Evolutionary conservation across 2,329 filamentous ascomycete species (phyloP).

Genomic region (Emergomyces orientalis): DNA sequence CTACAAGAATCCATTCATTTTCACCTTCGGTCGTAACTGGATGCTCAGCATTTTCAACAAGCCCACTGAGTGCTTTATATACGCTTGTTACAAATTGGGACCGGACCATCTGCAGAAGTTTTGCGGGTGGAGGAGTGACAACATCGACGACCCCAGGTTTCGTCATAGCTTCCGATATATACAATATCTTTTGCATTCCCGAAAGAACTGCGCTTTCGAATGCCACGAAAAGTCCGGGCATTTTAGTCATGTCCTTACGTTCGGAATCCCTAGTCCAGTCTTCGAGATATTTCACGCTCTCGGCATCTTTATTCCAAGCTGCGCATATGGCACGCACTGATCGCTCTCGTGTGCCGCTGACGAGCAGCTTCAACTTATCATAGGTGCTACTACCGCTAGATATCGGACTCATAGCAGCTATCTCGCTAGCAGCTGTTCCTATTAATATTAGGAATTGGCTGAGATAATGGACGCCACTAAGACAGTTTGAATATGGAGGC

Average conservation of each 20-base stretch:
- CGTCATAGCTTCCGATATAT: slow-evolving; percentile 74
- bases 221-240: slow-evolving; percentile 75
- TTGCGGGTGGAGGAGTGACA: slow-evolving; percentile 72
- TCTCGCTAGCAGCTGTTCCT: slow-evolving; percentile 77
- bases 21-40: slow-evolving; percentile 53
- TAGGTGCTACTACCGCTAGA: slow-evolving; percentile 47
- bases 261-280: slow-evolving; percentile 84
- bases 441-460: slow-evolving; percentile 72
- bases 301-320: slow-evolving; percentile 87
- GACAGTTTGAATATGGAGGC: slow-evolving; percentile 84
- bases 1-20: slow-evolving; percentile 45
- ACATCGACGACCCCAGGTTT: slow-evolving; percentile 67
- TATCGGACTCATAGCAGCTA: slow-evolving; percentile 65
- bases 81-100: slow-evolving; percentile 87
- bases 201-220: slow-evolving; percentile 74
- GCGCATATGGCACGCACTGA: slow-evolving; percentile 77
- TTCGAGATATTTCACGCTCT: slow-evolving; percentile 84
- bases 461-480: slow-evolving; percentile 86
- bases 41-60: slow-evolving; percentile 92
- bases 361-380: slow-evolving; percentile 66
- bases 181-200: slow-evolving; percentile 92
- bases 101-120: slow-evolving; percentile 81
- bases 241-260: slow-evolving; percentile 75
- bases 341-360: slow-evolving; percentile 71
- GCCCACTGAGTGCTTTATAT: slow-evolving; percentile 86